Conservation (phyloP, 2,329 filamentous ascomycete species). For the Fusarium sp. region DNA sequence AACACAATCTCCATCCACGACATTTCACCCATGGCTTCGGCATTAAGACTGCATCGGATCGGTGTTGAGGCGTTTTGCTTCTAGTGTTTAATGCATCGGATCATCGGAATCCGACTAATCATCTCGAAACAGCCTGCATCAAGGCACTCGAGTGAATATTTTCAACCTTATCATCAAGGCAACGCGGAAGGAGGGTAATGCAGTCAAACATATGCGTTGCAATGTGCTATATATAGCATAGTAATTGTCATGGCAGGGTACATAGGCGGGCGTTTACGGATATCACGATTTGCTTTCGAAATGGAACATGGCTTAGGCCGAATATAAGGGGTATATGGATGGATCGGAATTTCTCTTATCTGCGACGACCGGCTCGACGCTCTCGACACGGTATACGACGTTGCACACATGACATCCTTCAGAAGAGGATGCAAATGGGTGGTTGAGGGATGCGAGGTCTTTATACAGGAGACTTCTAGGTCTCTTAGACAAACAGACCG, state of each 20-base stretch:
- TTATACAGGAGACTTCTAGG: constrained; percentile 38
- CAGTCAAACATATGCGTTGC: constrained; percentile 20
- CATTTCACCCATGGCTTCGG: constrained; percentile 38
- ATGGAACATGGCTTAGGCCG: constrained; percentile 18
- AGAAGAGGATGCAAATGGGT: not conserved
- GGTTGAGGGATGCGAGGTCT: constrained; percentile 19
- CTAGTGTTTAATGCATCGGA: constrained; percentile 35
- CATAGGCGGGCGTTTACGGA: constrained; percentile 35
- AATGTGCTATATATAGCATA: constrained; percentile 19
- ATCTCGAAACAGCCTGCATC: constrained; percentile 13
- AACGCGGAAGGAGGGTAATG: constrained; percentile 27
- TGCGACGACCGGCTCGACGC: constrained; percentile 29
- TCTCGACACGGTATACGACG: constrained; percentile 12
- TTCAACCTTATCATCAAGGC: constrained; percentile 22
- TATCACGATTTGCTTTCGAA: constrained; percentile 35
- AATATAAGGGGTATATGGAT: constrained; percentile 15
- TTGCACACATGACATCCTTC: constrained; percentile 9
- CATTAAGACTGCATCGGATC: constrained; percentile 50
- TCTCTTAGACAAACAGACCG: constrained; percentile 45
- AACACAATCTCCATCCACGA: constrained; percentile 41
- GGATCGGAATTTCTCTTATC: constrained; percentile 12
- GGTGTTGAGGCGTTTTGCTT: constrained; percentile 49
- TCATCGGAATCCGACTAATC: constrained; percentile 38
- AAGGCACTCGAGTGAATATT: constrained; percentile 22
- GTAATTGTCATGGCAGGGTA: constrained; percentile 26